These are phyloP conservation scores for Beauveria sp. DNA, from an alignment of 2,329 filamentous ascomycete genomes.

Conservation along the genomic window DNA sequence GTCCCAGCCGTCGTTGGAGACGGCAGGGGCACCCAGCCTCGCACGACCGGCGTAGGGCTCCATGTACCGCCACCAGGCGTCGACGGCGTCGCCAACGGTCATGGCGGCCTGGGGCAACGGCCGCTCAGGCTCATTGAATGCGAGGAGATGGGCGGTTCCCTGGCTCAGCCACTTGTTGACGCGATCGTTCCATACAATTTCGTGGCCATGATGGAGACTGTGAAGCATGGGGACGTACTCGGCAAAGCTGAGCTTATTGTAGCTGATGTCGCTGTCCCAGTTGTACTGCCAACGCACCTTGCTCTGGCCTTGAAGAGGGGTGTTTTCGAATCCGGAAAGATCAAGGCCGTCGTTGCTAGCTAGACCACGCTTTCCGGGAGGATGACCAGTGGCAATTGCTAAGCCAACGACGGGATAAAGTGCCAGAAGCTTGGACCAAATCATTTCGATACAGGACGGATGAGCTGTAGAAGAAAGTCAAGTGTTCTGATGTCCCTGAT, in stretches of 20 bases:
- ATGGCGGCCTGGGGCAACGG: constrained; percentile 17
- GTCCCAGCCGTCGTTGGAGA: constrained; percentile 37
- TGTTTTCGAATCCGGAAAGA: constrained; percentile 16
- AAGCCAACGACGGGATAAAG: background rate
- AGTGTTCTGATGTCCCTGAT: background rate
- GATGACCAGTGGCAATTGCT: background rate
- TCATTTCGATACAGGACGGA: background rate
- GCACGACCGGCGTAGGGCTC: constrained; percentile 34
- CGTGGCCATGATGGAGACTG: background rate
- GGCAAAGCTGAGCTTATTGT: constrained; percentile 14
- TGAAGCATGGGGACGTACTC: constrained; percentile 20
- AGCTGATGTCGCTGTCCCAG: constrained; percentile 17
- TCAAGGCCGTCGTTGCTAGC: constrained; percentile 16
- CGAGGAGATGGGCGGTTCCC: constrained; percentile 16
- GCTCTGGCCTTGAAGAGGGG: background rate
- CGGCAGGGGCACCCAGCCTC: constrained; percentile 37
- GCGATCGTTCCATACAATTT: constrained; percentile 13
- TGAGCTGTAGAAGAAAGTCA: background rate
- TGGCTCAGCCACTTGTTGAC: constrained; percentile 14
- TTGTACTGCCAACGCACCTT: constrained; percentile 21
- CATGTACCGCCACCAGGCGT: constrained; percentile 34
- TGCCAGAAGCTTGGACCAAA: background rate
- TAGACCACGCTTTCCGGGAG: constrained; percentile 15
- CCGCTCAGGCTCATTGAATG: constrained; percentile 20
- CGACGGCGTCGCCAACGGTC: constrained; percentile 26